phyloP scores from a whole-genome alignment of 805 yeast genomes.

The Wickerhamiella brachini region DNA sequence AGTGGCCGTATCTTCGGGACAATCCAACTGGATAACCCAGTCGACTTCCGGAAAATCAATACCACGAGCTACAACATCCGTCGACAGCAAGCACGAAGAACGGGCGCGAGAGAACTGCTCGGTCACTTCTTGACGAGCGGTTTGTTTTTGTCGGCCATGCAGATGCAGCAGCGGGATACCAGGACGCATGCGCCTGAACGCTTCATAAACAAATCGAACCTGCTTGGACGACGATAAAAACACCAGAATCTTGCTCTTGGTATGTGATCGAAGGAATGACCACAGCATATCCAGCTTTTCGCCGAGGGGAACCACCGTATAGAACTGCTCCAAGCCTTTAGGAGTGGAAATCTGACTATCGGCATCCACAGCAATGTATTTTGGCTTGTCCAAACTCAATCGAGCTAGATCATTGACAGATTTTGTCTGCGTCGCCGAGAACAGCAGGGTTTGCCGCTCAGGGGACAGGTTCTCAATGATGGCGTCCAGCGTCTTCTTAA shows the following conservation, averaged over 20 bases:
- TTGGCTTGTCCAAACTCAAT: slow-evolving; percentile 52
- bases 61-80: slow-evolving; percentile 87
- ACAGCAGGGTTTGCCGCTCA: slow-evolving; percentile 67
- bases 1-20: slow-evolving; percentile 82
- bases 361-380: slow-evolving; percentile 37
- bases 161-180: slow-evolving; percentile 78
- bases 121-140: slow-evolving; percentile 75
- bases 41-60: slow-evolving; percentile 85
- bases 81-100: slow-evolving; percentile 71
- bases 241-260: slow-evolving; percentile 66
- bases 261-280: slow-evolving; percentile 74
- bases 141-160: slow-evolving; percentile 83
- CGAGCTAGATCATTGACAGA: slow-evolving; percentile 73
- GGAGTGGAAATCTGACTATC: slow-evolving; percentile 47
- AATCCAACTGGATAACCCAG: slow-evolving; percentile 88
- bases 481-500: slow-evolving; percentile 67
- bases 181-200: slow-evolving; percentile 77
- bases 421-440: slow-evolving; percentile 83
- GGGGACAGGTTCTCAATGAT: slow-evolving; percentile 67
- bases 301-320: slow-evolving; percentile 52
- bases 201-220: slow-evolving; percentile 78
- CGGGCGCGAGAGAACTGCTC: slow-evolving; percentile 64
- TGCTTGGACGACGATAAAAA: slow-evolving; percentile 81
- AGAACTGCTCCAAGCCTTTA: slow-evolving; percentile 69
- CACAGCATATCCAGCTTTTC: slow-evolving; percentile 78